Evolutionary conservation across 495 filamentous ascomycete species (phyloP).

Genomic region (Neurospora sp.): DNA sequence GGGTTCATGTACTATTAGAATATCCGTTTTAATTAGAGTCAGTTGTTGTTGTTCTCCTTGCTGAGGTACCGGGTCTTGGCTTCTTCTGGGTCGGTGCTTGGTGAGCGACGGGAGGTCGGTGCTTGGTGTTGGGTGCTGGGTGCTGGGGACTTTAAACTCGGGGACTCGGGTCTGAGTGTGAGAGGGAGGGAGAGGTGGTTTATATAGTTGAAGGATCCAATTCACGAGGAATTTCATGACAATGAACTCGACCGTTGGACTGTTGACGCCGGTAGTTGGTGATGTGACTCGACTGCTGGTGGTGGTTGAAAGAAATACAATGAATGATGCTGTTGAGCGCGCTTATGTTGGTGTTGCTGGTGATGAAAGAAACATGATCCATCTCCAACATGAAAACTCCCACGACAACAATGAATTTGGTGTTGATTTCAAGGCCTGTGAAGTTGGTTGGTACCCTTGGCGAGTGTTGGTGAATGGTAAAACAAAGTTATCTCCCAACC

Average conservation of each 20-base stretch:
- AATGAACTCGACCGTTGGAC: neutral
- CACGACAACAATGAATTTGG: neutral
- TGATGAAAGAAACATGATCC: neutral
- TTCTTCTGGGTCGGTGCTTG: neutral
- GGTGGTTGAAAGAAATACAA: neutral
- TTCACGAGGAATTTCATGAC: neutral
- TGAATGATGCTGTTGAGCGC: neutral
- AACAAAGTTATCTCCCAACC: too few species aligned
- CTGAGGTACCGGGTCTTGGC: neutral
- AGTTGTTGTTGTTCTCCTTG: neutral
- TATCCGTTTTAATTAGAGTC: constrained; percentile 8
- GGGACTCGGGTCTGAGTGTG: neutral
- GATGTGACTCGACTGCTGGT: neutral
- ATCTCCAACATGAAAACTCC: neutral
- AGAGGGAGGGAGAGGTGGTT: neutral
- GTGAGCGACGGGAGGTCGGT: neutral
- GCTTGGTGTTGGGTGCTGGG: neutral
- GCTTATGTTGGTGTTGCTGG: neutral
- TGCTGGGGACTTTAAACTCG: neutral
- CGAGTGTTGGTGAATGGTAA: too few species aligned
- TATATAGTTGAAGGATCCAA: neutral
- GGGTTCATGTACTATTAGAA: constrained; percentile 11
- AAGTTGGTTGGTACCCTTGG: too few species aligned
- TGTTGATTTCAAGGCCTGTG: too few species aligned
- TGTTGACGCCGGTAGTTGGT: neutral